Evolutionary conservation across 75 land plant genomes (phyloP).

Genomic region (Cunninghamia lanceolata): DNA sequence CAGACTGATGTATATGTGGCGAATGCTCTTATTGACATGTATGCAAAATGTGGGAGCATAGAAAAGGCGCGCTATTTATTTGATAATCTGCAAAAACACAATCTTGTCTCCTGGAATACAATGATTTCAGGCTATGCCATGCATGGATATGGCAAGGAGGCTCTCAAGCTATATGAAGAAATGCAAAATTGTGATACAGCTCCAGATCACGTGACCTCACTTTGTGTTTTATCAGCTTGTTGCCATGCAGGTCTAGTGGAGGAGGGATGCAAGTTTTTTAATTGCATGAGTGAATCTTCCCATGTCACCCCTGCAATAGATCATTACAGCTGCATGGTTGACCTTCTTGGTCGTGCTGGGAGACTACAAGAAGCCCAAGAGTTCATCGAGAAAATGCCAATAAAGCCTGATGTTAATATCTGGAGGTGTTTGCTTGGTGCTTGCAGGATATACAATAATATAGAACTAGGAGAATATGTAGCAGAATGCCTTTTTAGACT

Average conservation of each 20-base stretch:
- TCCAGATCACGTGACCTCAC: conserved; percentile 24
- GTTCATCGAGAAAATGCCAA: not conserved
- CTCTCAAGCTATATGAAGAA: conserved; percentile 9
- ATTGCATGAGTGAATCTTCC: conserved; percentile 20
- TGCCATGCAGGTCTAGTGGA: conserved; percentile 15
- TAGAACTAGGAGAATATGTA: not conserved
- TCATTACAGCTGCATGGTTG: conserved; percentile 31
- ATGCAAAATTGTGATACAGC: conserved; percentile 6
- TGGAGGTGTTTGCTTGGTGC: not conserved
- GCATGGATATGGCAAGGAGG: conserved; percentile 17
- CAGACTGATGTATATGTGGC: conserved; percentile 8
- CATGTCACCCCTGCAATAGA: conserved; percentile 6
- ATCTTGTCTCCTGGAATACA: conserved; percentile 21
- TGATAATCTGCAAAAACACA: conserved; percentile 9
- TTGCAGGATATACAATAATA: not conserved
- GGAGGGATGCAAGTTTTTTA: conserved; percentile 19
- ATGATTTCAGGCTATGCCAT: conserved; percentile 24
- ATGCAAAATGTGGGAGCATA: conserved; percentile 25
- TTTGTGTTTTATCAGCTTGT: conserved; percentile 25
- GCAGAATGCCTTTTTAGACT: not conserved
- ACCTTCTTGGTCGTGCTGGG: conserved; percentile 27
- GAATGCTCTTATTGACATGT: conserved; percentile 19
- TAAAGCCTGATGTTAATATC: not conserved
- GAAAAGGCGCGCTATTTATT: conserved; percentile 17
- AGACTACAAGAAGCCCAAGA: conserved; percentile 17